Evolutionary conservation across 345 rosid species (phyloP), one percentile per base, ranked within the genome.

Genomic region (Dimocarpus longan): DNA sequence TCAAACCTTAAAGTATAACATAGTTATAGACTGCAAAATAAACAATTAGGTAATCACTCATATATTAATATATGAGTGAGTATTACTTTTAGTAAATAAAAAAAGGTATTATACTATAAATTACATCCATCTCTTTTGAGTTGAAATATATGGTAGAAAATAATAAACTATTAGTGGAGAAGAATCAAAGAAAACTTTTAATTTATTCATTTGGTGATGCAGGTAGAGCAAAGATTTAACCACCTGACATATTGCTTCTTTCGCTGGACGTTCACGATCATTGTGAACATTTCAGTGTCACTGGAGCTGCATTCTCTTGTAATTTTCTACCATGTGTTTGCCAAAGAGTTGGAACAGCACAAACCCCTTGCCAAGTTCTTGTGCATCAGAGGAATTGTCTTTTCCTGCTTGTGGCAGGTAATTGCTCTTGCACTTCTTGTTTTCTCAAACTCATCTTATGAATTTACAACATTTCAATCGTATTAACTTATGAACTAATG

Each of bases 371-470:
- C 94, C 8, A 91, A 91, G 90, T 89, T 89, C 84, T 63, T 89
- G 84, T 91, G 92, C 78, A 82, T 89, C 52, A 80, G 82, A 83
- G 94, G 92, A 70, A 84, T 91, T 5, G 91, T 89, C 84, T 89
- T 89, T 84, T 91, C 89, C 82, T 86, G 90, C 87, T 91, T 91
- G 68, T 88, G 92, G 92, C 92, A 86, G 92, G 92, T 91, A 85
- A 21, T 68, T 60, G 76, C 56, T 42, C 43, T 64, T 62, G 5
- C 57, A 32, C 21, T 6, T 26, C 24, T 12, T 40, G 37, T 32
- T 18, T 18, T 13, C 52, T 28, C 62, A 5, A 0, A 5, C 10
- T 26, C 37, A 16, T 22, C 43, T 62, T 42, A 42, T 42, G 26
- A 63, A 16, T 18, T 60, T 63, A 44, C 10, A 42, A 16, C 68